A percentile compares a stretch with the other conserved stretches of the same genome.
These are phyloP conservation scores for Thelonectria blattea DNA, from an alignment of 2,329 filamentous ascomycete species.

Conservation along the genomic window DNA sequence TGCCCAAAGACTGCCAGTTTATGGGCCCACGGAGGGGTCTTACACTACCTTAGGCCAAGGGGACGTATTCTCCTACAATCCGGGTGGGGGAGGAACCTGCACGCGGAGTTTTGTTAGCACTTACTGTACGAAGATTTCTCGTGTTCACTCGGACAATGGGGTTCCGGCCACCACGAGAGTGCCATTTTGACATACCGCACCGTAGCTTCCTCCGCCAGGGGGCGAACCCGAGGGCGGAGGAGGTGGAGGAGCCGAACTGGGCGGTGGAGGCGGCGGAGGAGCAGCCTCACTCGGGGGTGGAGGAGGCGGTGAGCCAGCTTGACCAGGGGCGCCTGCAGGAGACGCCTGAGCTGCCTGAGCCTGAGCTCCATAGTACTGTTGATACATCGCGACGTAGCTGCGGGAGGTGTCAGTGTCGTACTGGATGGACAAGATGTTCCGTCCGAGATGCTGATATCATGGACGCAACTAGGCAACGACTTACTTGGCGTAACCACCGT, in stretches of 20 bases:
- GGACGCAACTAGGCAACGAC: constrained; percentile 27
- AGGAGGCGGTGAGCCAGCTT: constrained; percentile 59
- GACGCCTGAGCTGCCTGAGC: constrained; percentile 58
- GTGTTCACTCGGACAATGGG: background rate
- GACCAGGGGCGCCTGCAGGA: constrained; percentile 49
- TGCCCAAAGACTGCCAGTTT: background rate
- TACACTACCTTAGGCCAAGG: background rate
- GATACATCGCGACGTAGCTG: constrained; percentile 73
- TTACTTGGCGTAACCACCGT: constrained; percentile 85
- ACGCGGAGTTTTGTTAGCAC: constrained; percentile 22
- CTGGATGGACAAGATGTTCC: background rate
- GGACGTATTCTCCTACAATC: constrained; percentile 47
- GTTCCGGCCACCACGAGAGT: background rate
- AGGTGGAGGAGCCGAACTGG: constrained; percentile 62
- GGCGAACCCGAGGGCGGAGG: constrained; percentile 50
- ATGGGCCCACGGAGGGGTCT: background rate
- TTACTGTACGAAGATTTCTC: background rate
- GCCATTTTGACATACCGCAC: constrained; percentile 59
- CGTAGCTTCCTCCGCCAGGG: constrained; percentile 60
- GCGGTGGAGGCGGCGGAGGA: constrained; percentile 67
- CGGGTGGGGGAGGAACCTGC: constrained; percentile 63
- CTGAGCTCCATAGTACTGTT: constrained; percentile 65
- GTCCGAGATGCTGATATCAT: background rate
- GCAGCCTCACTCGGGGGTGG: constrained; percentile 65
- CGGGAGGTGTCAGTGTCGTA: constrained; percentile 30